A percentile compares a stretch with the other conserved stretches of the same genome.
Conservation (phyloP, 2,329 filamentous ascomycete species). For the Myriangium duriaei region DNA sequence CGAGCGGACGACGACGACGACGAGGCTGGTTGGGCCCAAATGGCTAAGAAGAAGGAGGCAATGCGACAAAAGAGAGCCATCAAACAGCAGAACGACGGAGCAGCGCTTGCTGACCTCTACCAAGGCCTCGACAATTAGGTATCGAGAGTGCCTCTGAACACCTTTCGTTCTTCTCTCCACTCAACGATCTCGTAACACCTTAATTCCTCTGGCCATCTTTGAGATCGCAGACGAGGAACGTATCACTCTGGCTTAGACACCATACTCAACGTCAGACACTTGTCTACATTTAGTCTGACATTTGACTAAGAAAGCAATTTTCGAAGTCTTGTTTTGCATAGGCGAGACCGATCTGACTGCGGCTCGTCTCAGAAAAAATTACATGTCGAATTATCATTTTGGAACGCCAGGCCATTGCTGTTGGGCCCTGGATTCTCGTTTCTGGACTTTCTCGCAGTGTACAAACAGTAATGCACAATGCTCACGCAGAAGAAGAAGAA, state of each 20-base stretch:
- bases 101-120: constrained; percentile 4
- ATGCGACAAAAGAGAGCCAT: constrained; percentile 8
- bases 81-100: constrained; percentile 3
- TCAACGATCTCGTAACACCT: not conserved
- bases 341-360: too few species aligned
- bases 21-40: constrained; percentile 24
- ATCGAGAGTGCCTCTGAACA: not conserved
- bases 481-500: too few species aligned
- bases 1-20: constrained; percentile 19
- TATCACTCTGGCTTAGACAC: too few species aligned
- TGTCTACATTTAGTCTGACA: too few species aligned
- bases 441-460: not conserved
- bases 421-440: not conserved
- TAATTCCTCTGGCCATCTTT: not conserved
- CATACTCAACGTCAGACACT: too few species aligned
- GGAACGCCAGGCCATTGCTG: not conserved
- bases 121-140: constrained; percentile 9
- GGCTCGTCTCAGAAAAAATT: too few species aligned
- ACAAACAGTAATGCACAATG: not conserved
- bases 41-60: constrained; percentile 23
- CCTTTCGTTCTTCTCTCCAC: not conserved
- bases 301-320: too few species aligned
- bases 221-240: not conserved
- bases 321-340: too few species aligned
- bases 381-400: not conserved